Evolutionary conservation across 176 grass and related monocot species (phyloP), one percentile per base, ranked within the genome.

Genomic region (Aegilops speltoides): DNA sequence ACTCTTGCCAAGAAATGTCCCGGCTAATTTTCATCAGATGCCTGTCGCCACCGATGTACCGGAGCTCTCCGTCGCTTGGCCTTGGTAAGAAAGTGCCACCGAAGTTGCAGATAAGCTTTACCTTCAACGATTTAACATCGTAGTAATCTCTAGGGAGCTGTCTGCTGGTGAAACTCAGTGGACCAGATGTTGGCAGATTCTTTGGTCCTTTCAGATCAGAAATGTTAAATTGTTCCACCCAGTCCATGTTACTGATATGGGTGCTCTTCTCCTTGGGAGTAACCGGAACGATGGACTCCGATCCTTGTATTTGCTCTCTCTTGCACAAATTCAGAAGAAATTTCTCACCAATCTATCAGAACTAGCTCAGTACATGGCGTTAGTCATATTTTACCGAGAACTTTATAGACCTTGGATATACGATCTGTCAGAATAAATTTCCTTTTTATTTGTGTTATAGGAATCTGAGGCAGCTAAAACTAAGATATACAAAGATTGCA

Each of bases 81-180:
- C 93, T 82, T 3, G 96, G 96, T 41, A 96, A 85, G 84, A 98
- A 96, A 66, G 37, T 88, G 11, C 93, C 93, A 11, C 92, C 90
- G 78, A 94, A 94, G 76, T 89, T 98, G 74, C 93, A 98, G 19
- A 96, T 85, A 62, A 94, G 91, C 67, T 94, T 98, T 80, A 96
- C 84, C 70, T 41, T 91, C 78, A 24, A 87, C 76, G 61, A 77
- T 76, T 82, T 60, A 62, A 70, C 48, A 81, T 85, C 33, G 40
- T 75, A 76, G 62, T 36, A 7, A 13, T 67, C 84, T 33, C 62
- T 85, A 68, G 81, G 12, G 80, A 79, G 81, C 34, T 14, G 70
- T 43, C 31, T 83, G 79, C 66, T 69, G 17, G 48, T 76, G 22
- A n/a, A 77, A 77, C 29, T 32, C 63, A 75, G 62, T 72, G 84